Conservation (phyloP, 2,329 filamentous ascomycete species). For the Alternaria sp. region DNA sequence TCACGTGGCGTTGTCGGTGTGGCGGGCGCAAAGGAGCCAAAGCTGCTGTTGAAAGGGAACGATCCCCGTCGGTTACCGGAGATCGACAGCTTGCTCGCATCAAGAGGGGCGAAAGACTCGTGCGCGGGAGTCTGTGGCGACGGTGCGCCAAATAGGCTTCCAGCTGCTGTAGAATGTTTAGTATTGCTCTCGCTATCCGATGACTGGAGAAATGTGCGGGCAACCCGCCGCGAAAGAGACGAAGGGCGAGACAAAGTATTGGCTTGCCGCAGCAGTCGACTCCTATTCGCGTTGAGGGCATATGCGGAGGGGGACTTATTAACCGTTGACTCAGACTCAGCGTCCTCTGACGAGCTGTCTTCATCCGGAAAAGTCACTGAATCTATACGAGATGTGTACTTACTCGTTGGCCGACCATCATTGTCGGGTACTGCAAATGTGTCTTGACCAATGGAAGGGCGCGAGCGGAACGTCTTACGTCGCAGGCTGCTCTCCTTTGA, state of each 20-base stretch:
- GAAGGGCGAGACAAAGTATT: slow-evolving; percentile 46
- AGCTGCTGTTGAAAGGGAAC: slow-evolving; percentile 46
- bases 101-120: slow-evolving; percentile 75
- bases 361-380: slow-evolving; percentile 32
- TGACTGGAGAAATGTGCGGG: slow-evolving; percentile 14
- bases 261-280: slow-evolving; percentile 48
- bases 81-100: slow-evolving; percentile 83
- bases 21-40: slow-evolving; percentile 69
- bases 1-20: slow-evolving; percentile 77
- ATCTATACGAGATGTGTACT: slow-evolving; percentile 36
- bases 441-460: slow-evolving; percentile 54
- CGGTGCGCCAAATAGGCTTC: slow-evolving; percentile 61
- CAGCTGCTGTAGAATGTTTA: slow-evolving; percentile 59
- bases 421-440: slow-evolving; percentile 53
- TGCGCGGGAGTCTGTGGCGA: slow-evolving; percentile 77
- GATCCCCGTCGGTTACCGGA: slow-evolving; percentile 61
- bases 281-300: slow-evolving; percentile 44
- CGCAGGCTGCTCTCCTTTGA: slow-evolving; percentile 59
- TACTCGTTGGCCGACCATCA: slow-evolving; percentile 43
- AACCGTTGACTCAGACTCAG: slow-evolving; percentile 41
- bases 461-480: slow-evolving; percentile 56
- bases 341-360: slow-evolving; percentile 40
- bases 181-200: slow-evolving; percentile 6
- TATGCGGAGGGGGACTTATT: slow-evolving; percentile 35
- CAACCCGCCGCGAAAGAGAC: slow-evolving; percentile 49